Base-by-base conservation (phyloP, 1,284 basidiomycete genomes). In the Trametes sp. region DNA sequence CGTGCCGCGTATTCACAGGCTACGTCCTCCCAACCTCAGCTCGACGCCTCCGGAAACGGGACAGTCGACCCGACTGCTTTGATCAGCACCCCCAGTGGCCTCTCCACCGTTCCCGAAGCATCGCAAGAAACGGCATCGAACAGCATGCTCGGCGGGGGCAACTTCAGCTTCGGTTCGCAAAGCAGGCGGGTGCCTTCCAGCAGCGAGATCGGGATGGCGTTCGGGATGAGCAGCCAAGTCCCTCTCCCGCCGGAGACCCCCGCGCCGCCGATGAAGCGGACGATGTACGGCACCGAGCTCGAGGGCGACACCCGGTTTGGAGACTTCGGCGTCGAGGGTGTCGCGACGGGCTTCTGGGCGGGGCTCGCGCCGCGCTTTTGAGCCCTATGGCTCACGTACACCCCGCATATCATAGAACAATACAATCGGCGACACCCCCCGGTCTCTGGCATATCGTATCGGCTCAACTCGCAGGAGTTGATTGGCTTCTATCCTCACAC, bases 231-330 rank as follows among this genome's bases (percentile, higher is more conserved):
- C 45, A 44, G 61, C n/a, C 51, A 66, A 29, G 26, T 72, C 35
- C 69, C 71, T 1, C 64, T 73, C 33, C 68, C 70, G 52, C 74
- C 75, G 14, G 76, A 78, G 13, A 75, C 76, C 21, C 75, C 77
- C 0, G 75, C 66, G 31, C 70, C 59, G 48, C 78, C 79, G 16
- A 74, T 81, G 63, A 84, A 83, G 71, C 83, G 85, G 63, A 93
- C 91, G 19, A 90, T 93, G 87, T 93, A 91, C 74, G 90, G 90
- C 6, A 93, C 90, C 0, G 90, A 93, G 74, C 73, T 92, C 45
- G 89, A 90, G 29, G 78, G 79, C 44, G 90, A 93, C 72, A 88
- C 87, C 13, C 84, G 90, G 50, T 93, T 93, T 72, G 91, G 91
- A 6, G 90, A 93, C 75, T 93, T 92, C 73, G 91, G 91, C 48